A percentile compares a stretch with the other conserved stretches of the same genome.
phyloP scores from a whole-genome alignment of 108 stramenopile species.

The Pseudonitzschia multistriata region DNA sequence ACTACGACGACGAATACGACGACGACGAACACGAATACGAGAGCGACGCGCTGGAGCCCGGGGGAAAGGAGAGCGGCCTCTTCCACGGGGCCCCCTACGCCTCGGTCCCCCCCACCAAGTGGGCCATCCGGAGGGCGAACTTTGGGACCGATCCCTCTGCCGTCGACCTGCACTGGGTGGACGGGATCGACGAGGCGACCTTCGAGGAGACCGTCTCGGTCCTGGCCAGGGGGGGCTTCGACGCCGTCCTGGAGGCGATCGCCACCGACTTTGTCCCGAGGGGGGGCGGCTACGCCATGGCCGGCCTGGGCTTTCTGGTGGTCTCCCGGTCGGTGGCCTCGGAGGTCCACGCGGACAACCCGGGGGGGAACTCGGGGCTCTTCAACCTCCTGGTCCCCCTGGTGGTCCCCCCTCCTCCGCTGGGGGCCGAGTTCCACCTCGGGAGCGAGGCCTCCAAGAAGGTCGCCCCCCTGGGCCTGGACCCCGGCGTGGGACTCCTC shows the following conservation, averaged over 20 bases:
- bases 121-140: constrained; percentile 47
- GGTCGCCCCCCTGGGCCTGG: constrained; percentile 24
- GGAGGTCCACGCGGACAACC: constrained; percentile 40
- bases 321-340: constrained; percentile 37
- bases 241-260: constrained; percentile 46
- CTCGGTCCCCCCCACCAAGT: too few relatives aligned
- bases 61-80: constrained; percentile 30
- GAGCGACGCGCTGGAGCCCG: constrained; percentile 17
- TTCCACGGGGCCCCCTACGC: too few relatives aligned
- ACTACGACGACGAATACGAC: too few relatives aligned
- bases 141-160: background rate
- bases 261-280: constrained; percentile 38
- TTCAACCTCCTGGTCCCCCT: constrained; percentile 55
- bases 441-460: constrained; percentile 23
- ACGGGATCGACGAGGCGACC: constrained; percentile 43
- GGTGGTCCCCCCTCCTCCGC: constrained; percentile 40
- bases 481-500: constrained; percentile 36
- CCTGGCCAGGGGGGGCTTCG: constrained; percentile 42
- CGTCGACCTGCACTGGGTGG: constrained; percentile 51
- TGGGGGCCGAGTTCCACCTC: constrained; percentile 40
- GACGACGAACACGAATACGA: constrained; percentile 20
- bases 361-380: constrained; percentile 27
- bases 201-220: constrained; percentile 51
- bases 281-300: constrained; percentile 43
- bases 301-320: constrained; percentile 49